Conservation (phyloP, 441 rosid genomes). For the Mallotus japonicus region DNA sequence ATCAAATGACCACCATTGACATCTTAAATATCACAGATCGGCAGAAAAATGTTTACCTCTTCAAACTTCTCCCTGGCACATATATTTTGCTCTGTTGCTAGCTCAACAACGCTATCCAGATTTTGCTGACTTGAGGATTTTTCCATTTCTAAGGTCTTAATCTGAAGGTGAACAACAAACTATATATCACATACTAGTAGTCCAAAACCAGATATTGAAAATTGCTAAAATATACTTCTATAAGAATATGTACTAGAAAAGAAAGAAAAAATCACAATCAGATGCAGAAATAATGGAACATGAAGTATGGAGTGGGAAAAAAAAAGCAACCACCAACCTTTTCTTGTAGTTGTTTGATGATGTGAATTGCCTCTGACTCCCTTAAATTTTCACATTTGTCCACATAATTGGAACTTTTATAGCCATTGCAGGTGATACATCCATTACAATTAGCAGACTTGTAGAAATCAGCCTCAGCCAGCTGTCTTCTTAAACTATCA, state of each 20-base stretch:
- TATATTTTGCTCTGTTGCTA: slow-evolving; percentile 57
- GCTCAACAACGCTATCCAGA: slow-evolving; percentile 52
- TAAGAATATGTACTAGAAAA: slow-evolving; percentile 7
- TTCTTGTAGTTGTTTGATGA: slow-evolving; percentile 86
- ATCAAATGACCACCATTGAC: neutral
- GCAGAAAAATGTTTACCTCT: slow-evolving; percentile 50
- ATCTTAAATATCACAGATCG: neutral
- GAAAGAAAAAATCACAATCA: neutral
- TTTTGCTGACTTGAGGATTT: slow-evolving; percentile 66
- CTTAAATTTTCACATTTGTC: slow-evolving; percentile 40
- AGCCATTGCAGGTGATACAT: slow-evolving; percentile 25
- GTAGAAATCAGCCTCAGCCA: slow-evolving; percentile 40
- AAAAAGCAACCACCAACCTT: slow-evolving; percentile 48
- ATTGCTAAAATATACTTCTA: neutral
- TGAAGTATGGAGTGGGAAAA: slow-evolving; percentile 4
- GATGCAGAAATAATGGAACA: neutral
- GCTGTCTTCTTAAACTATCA: slow-evolving; percentile 58
- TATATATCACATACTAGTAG: slow-evolving; percentile 5
- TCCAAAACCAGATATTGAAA: neutral
- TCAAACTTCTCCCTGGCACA: slow-evolving; percentile 59
- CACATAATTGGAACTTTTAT: slow-evolving; percentile 25
- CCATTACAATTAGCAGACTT: slow-evolving; percentile 28
- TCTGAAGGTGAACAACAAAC: slow-evolving; percentile 38
- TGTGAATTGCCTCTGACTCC: slow-evolving; percentile 66
- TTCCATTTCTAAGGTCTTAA: slow-evolving; percentile 64